Base-by-base conservation (phyloP, 805 yeast genomes). In the Peterozyma toletana region DNA sequence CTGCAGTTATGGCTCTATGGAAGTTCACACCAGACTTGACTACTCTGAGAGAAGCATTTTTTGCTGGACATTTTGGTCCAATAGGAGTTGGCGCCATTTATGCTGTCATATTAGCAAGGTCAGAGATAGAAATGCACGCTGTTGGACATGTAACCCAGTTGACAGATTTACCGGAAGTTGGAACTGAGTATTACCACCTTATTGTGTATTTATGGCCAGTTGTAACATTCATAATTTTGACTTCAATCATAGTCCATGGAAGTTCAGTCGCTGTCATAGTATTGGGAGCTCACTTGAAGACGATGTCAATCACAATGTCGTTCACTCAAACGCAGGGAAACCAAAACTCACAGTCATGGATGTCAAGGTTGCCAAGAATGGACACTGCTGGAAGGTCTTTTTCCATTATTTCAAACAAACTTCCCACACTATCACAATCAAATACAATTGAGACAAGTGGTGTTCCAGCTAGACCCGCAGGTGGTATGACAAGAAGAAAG, bases 221-320 rank as follows among this genome's bases (percentile, higher is more conserved):
- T 17, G 77, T 76, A 9, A 80, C 89, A 33, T 89, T 89, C 56
- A 67, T 89, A 50, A 84, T 89, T 18, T 70, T 89, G 3, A 73
- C 90, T 0, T 89, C 96, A 0, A 86, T 89, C 53, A 67, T 86
- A 15, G 91, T 89, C 17, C 97, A 89, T 62, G 97, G 97, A 3
- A 75, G 82, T 0, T 75, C 82, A 0, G 80, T 75, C 11, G 78
- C 80, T 1, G 78, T 75, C 3, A 53, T 73, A 38, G 72, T 87
- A 5, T 66, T 83, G 17, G 98, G 99, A 40, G 85, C 82, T 56
- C 84, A 91, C 46, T 73, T 91, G 60, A 89, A 90, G 66, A 83
- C 95, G 42, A 86, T 93, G 82, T 87, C 96, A 1, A 78, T 91
- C 54, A 86, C 96, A 1, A 86, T 90, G 83, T 78, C 97, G 0